phyloP scores from a whole-genome alignment of 1,139 yeast species.

The Debaryomyces robertsiae region DNA sequence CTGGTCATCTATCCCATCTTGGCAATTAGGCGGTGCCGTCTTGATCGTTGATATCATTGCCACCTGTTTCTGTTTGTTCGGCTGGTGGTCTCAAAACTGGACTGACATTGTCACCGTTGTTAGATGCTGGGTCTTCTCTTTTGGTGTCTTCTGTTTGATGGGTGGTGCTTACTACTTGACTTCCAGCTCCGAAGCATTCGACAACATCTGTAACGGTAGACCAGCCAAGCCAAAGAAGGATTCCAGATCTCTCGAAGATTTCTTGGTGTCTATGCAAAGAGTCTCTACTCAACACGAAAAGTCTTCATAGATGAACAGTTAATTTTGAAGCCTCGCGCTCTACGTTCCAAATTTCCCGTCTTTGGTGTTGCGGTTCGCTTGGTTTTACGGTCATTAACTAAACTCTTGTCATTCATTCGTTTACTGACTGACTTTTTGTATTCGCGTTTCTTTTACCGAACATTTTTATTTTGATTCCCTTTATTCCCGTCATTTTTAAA shows the following conservation, averaged over 20 bases:
- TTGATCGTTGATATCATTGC: conserved; percentile 85
- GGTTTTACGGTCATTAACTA: conserved; percentile 4
- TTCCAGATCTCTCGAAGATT: conserved; percentile 87
- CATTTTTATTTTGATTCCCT: conserved; percentile 26
- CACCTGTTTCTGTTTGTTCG: conserved; percentile 88
- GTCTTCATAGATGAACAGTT: conserved; percentile 39
- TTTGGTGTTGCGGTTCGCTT: neutral
- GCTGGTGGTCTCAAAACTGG: conserved; percentile 99
- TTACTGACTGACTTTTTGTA: conserved; percentile 12
- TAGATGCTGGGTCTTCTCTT: conserved; percentile 92
- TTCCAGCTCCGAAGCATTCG: conserved; percentile 86
- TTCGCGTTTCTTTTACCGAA: conserved; percentile 19
- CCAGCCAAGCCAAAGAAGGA: conserved; percentile 65
- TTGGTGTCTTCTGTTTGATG: conserved; percentile 93
- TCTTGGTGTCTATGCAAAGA: conserved; percentile 96
- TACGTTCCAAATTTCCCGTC: conserved; percentile 8
- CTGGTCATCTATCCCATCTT: conserved; percentile 91
- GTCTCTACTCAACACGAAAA: conserved; percentile 97
- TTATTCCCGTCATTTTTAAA: conserved; percentile 27
- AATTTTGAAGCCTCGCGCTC: conserved; percentile 5
- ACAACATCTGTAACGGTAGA: conserved; percentile 93
- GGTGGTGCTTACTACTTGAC: conserved; percentile 96
- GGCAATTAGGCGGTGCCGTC: conserved; percentile 95
- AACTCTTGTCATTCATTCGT: conserved; percentile 8
- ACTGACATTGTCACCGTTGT: conserved; percentile 93